Conservation (phyloP, 805 yeast genomes). For the Ogataea haglerorum region DNA sequence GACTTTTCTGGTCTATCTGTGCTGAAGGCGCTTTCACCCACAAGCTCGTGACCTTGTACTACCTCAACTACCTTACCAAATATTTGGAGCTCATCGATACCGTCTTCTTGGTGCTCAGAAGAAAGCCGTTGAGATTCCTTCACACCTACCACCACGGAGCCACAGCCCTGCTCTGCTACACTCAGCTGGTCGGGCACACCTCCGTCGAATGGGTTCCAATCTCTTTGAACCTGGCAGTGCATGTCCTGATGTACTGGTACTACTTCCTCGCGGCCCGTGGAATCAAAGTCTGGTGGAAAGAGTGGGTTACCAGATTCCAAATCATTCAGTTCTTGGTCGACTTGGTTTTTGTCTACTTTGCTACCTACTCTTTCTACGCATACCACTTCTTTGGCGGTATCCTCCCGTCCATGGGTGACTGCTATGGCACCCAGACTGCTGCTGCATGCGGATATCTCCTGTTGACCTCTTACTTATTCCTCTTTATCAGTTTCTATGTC, state of each 20-base stretch:
- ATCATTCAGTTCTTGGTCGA: constrained; percentile 90
- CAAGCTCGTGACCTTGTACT: constrained; percentile 78
- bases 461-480: constrained; percentile 80
- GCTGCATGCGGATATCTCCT: constrained; percentile 89
- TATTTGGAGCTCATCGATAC: constrained; percentile 89
- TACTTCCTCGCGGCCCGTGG: constrained; percentile 91
- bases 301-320: constrained; percentile 97
- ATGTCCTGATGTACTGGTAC: constrained; percentile 97
- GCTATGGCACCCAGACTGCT: constrained; percentile 90
- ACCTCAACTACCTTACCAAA: constrained; percentile 88
- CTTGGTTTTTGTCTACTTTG: constrained; percentile 86
- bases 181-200: constrained; percentile 86
- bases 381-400: constrained; percentile 54
- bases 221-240: constrained; percentile 82
- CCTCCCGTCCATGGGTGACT: constrained; percentile 78
- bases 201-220: constrained; percentile 96
- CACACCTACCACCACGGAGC: constrained; percentile 99
- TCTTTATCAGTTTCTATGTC: constrained; percentile 91
- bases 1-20: constrained; percentile 83
- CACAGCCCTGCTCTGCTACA: constrained; percentile 89
- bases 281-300: constrained; percentile 98
- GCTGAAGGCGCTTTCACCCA: constrained; percentile 75
- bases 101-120: constrained; percentile 82
- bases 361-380: constrained; percentile 88
- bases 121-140: constrained; percentile 86